These are phyloP conservation scores for Pleurotus eryngii DNA, from an alignment of 768 basidiomycete genomes.

Conservation along the genomic window DNA sequence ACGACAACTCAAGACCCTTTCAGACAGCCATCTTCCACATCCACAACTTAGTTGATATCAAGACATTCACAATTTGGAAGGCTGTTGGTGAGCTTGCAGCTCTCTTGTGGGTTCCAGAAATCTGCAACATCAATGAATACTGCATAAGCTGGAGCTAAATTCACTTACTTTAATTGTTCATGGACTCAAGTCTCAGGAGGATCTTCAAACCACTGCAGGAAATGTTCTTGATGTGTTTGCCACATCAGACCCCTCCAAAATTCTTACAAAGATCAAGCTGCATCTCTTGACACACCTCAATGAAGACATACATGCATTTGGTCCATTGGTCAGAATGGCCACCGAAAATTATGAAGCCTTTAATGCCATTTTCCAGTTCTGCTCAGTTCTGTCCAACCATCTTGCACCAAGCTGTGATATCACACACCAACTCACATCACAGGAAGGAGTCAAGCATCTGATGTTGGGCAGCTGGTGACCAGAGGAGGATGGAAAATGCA, in stretches of 20 bases:
- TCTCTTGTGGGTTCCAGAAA: constrained; percentile 39
- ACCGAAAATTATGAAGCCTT: constrained; percentile 37
- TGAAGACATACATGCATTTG: constrained; percentile 31
- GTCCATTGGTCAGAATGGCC: constrained; percentile 30
- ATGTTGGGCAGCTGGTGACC: constrained; percentile 29
- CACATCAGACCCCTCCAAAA: constrained; percentile 29
- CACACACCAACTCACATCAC: constrained; percentile 26
- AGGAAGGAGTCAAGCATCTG: constrained; percentile 27
- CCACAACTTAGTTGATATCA: constrained; percentile 24
- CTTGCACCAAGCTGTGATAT: constrained; percentile 41
- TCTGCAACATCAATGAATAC: constrained; percentile 25
- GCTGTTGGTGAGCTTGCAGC: constrained; percentile 31
- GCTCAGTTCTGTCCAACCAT: constrained; percentile 39
- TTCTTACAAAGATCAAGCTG: constrained; percentile 31
- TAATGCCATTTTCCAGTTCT: constrained; percentile 38
- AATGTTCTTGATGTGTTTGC: constrained; percentile 36
- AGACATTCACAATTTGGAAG: constrained; percentile 24
- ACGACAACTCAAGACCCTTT: constrained; percentile 35
- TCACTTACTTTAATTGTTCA: not conserved
- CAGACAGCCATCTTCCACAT: constrained; percentile 36
- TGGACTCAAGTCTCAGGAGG: constrained; percentile 19
- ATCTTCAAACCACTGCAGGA: constrained; percentile 24
- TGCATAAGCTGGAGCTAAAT: constrained; percentile 20
- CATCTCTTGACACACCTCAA: constrained; percentile 31
- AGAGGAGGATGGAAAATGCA: constrained; percentile 11